Base-by-base conservation (phyloP, 192 early-diverging fungal species). In the Coemansia sp. region DNA sequence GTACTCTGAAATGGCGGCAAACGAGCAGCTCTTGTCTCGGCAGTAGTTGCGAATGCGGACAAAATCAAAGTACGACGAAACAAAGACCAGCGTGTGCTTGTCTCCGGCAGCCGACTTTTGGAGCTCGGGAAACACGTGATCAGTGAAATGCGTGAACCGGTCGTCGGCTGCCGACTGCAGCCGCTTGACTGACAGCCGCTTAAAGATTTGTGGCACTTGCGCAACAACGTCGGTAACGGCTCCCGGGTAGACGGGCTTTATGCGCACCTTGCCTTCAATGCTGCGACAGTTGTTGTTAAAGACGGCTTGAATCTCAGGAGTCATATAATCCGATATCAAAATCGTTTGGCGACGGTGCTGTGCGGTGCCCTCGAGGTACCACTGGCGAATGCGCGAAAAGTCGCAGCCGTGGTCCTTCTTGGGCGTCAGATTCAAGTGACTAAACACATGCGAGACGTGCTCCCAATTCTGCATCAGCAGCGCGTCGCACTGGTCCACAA, bases 391-490 rank as follows among this genome's bases (percentile, higher is more conserved):
- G 19, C 97, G 87, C 2, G 95, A 96, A 84, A 99, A 98, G 72
- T 99, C 95, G 75, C 94, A 96, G 31, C 90, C 95, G 60, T 96
- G 95, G n/a, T 91, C 79, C 68, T 92, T 85, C 66, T 94, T 95
- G 3, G 98, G 96, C 13, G 91, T 96, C 42, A 85, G 62, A 72
- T 99, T 98, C 76, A 97, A 63, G 66, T 94, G 85, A 14, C 91
- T 78, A 64, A 96, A 93, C 6, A 97, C 76, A 61, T 92, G 90
- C 85, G 86, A 73, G 40, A 97, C 81, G 67, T 99, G 95, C 66
- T 99, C 96, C 96, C 96, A 99, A 86, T 98, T 99, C 70, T 99
- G 98, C 96, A 97, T 98, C 67, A 95, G 72, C 66, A 98, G 80
- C 46, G 90, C 84, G 45, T 96, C 91, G 39, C 91, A 86, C 67